phyloP scores from a whole-genome alignment of 2,329 filamentous ascomycete genomes.

The Aspergillus sp. region DNA sequence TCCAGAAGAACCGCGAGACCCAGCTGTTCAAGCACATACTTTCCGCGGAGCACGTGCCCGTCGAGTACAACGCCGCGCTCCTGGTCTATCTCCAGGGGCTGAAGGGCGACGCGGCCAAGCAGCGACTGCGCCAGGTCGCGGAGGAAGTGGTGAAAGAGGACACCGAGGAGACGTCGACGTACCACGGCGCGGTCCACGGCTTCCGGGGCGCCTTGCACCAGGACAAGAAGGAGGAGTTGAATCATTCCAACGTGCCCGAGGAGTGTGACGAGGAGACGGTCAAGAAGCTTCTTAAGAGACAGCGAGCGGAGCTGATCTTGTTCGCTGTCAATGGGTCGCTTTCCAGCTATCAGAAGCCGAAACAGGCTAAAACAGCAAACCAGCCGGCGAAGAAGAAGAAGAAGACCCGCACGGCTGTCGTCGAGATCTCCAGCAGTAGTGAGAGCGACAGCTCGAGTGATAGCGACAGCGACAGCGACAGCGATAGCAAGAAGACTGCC shows the following conservation, averaged over 20 bases:
- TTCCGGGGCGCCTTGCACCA: slow-evolving; percentile 38
- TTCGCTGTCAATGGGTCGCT: slow-evolving; percentile 32
- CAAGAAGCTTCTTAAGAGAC: slow-evolving; percentile 34
- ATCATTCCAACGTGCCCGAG: slow-evolving; percentile 18
- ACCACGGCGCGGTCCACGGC: slow-evolving; percentile 53
- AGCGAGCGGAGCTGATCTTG: slow-evolving; percentile 39
- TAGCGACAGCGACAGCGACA: slow-evolving; percentile 27
- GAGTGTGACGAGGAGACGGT: slow-evolving; percentile 22
- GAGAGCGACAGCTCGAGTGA: slow-evolving; percentile 33
- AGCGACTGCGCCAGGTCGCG: slow-evolving; percentile 64
- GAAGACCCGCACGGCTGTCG: slow-evolving; percentile 43
- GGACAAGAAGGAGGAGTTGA: slow-evolving; percentile 24
- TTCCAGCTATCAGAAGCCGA: slow-evolving; percentile 25
- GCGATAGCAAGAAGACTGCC: slow-evolving; percentile 10
- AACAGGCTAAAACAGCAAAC: slow-evolving; percentile 13
- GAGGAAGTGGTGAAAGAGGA: slow-evolving; percentile 53
- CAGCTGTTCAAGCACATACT: slow-evolving; percentile 81
- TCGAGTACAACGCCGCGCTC: slow-evolving; percentile 66
- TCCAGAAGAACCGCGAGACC: slow-evolving; percentile 91
- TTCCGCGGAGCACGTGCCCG: slow-evolving; percentile 68
- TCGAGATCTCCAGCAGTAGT: slow-evolving; percentile 44
- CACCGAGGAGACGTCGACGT: slow-evolving; percentile 32
- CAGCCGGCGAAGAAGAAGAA: slow-evolving; percentile 35
- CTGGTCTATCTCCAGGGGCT: slow-evolving; percentile 77
- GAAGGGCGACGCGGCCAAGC: slow-evolving; percentile 69